Conservation (phyloP, 169 alveolate genomes). For the Eimeria zaria region DNA sequence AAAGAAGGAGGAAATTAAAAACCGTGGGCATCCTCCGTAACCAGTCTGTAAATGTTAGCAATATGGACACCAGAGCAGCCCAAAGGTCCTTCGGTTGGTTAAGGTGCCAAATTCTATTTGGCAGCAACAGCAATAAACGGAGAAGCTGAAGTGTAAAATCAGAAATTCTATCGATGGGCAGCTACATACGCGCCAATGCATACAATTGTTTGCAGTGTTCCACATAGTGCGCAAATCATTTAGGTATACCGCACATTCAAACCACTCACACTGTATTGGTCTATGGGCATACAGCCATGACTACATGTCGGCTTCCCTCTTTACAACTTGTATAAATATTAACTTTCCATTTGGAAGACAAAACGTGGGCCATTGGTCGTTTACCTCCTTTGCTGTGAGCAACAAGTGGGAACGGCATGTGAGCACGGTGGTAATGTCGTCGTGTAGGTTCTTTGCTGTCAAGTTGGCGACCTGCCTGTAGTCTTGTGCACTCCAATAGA, state of each 20-base stretch:
- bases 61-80: not conserved
- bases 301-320: not conserved
- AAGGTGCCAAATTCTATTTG: not conserved
- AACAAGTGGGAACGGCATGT: not conserved
- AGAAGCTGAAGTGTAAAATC: not conserved
- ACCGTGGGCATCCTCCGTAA: not conserved
- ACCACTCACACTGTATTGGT: not conserved
- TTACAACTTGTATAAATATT: not conserved
- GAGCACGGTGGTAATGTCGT: not conserved
- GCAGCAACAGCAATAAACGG: not conserved
- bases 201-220: not conserved
- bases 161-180: not conserved
- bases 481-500: not conserved
- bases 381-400: no score
- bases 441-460: not conserved
- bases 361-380: no score
- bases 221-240: not conserved
- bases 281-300: not conserved
- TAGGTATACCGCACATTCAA: not conserved
- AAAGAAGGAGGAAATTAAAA: no score
- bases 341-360: no score
- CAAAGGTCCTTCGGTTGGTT: not conserved
- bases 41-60: not conserved
- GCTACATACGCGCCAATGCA: not conserved
- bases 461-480: not conserved